These are phyloP conservation scores for Alternaria gaisen DNA, from an alignment of 2,329 filamentous ascomycete genomes.

Conservation along the genomic window DNA sequence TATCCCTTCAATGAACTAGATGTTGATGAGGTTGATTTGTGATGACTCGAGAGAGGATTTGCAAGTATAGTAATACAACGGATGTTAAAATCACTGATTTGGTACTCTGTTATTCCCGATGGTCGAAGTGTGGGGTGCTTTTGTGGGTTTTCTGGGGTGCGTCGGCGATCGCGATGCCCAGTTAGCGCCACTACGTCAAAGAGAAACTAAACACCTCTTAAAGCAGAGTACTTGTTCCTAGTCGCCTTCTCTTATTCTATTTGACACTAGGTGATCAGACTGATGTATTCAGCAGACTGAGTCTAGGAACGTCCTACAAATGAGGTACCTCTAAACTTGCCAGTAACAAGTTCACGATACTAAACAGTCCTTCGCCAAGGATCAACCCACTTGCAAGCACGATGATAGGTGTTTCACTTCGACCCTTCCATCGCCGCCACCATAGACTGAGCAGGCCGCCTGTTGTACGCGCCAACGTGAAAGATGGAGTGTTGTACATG, in stretches of 20 bases:
- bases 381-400: constrained; percentile 92
- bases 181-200: no score
- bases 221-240: no score
- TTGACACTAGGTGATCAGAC: no score
- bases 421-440: constrained; percentile 33
- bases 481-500: constrained; percentile 98
- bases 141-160: constrained; percentile 25
- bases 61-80: neutral
- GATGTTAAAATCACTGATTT: neutral
- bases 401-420: constrained; percentile 78
- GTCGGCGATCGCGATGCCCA: constrained; percentile 8
- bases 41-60: rapidly evolving
- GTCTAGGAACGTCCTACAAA: constrained; percentile 14
- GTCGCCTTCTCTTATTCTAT: no score
- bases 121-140: constrained; percentile 14
- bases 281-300: no score
- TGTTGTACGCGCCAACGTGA: constrained; percentile 86
- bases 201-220: no score
- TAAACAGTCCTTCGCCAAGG: constrained; percentile 73
- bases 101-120: neutral
- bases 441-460: constrained; percentile 64
- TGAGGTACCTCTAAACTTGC: constrained; percentile 76
- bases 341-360: constrained; percentile 86
- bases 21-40: rapidly evolving
- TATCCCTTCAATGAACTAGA: neutral